Base-by-base conservation (phyloP, 176 grass and related monocot genomes). In the Bonia amplexicaulis region DNA sequence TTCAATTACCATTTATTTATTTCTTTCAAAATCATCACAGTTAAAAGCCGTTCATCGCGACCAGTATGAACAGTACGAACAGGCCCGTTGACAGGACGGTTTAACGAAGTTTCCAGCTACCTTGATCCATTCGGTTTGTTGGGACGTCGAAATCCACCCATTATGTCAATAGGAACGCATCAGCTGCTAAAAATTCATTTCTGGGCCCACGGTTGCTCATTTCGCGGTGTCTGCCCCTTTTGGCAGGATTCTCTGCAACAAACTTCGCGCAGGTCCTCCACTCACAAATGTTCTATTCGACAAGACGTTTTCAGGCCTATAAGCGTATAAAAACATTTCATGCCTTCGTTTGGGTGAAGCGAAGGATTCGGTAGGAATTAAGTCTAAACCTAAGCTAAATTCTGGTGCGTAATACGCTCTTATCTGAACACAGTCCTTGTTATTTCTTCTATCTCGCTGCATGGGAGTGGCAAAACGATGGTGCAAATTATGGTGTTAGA, bases 111-210 rank as follows among this genome's bases (percentile, higher is more conserved):
- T 57, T 63, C 49, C 51, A 48, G 57, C 49, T 41, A 47, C 58
- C 20, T 81, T 33, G 11, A 85, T 74, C n/a, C 0, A 58, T 74
- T 79, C 27, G 13, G 80, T 84, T 87, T 60, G 89, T 58, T 90
- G 41, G 53, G 74, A 87, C 25, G 89, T 90, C 89, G 9, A 74
- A 75, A 60, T 87, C 84, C 72, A 20, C 12, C 5, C 29, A 73
- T 60, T 42, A 83, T 51, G 23, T 53, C 71, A 85, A 16, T 23
- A 45, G 70, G 15, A 81, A 81, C 16, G 41, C 20, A 80, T 85
- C 82, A 81, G 29, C 70, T 44, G 12, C 71, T 25, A n/a, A 63
- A 63, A 63, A 63, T 81, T 84, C 77, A 61, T 33, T 1, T 45
- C 3, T 54, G 52, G 82, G 11, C 51, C 82, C 69, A 48, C 60